Evolutionary conservation across 2,329 filamentous ascomycete genomes (phyloP).

Genomic region (Paecilomyces dactylethromorphus): DNA sequence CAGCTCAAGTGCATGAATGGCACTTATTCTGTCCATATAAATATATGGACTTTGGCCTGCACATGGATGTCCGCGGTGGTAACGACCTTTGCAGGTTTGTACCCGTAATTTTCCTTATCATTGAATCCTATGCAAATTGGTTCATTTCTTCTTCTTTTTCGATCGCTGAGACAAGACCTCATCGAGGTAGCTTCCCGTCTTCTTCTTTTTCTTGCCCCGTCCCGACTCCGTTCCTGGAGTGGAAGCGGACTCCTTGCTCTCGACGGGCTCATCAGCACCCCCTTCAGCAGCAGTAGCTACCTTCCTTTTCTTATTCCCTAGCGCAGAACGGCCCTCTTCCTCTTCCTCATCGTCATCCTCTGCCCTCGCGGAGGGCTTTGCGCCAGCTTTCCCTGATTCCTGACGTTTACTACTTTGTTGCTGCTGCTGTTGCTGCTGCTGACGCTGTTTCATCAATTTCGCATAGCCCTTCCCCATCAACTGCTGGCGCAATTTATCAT

Average conservation of each 20-base stretch:
- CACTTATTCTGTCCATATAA: neutral
- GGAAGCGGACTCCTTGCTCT: neutral
- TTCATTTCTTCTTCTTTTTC: constrained; percentile 43
- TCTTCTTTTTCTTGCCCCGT: constrained; percentile 5
- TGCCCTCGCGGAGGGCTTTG: neutral
- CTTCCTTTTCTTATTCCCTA: constrained; percentile 20
- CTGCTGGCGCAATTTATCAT: constrained; percentile 40
- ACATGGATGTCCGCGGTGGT: neutral
- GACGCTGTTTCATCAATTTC: constrained; percentile 34
- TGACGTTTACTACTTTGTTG: neutral
- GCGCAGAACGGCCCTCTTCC: constrained; percentile 36
- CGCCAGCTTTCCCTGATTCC: neutral
- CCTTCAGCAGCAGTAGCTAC: constrained; percentile 7
- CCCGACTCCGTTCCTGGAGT: neutral
- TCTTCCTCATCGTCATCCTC: constrained; percentile 30
- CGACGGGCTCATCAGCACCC: neutral
- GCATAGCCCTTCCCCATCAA: constrained; percentile 38
- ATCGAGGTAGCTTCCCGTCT: constrained; percentile 47
- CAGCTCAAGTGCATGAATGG: neutral
- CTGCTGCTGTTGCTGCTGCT: constrained; percentile 27
- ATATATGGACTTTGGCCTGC: neutral
- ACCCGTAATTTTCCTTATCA: constrained; percentile 3
- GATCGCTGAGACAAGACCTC: constrained; percentile 42
- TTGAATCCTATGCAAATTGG: constrained; percentile 12
- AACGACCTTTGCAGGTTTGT: neutral